Base-by-base conservation (phyloP, 2,329 filamentous ascomycete genomes). In the Metarhizium anisopliae region DNA sequence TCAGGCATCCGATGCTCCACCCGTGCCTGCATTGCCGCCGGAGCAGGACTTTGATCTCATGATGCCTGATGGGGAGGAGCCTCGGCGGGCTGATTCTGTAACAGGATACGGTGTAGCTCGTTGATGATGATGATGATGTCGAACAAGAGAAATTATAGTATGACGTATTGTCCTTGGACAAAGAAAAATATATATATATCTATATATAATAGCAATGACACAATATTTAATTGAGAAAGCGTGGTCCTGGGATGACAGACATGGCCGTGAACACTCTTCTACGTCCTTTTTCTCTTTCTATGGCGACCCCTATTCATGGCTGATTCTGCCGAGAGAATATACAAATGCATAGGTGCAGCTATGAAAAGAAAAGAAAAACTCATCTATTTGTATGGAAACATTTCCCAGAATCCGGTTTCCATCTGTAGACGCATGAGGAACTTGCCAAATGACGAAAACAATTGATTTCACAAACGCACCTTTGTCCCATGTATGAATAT, bases 401-500 rank as follows among this genome's bases (percentile, higher is more conserved):
- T 80, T 59, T 79, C 75, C 77, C 77, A 80, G 64, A 80, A 79
- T 0, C 76, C 77, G 63, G 78, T 77, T 58, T 80, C 77, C 75
- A 80, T 77, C 77, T 79, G 35, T 7, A 1, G 1, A 16, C 36
- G 60, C 6, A 30, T 49, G 30, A 49, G 45, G 6, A 45, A 45
- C 5, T 35, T 35, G n/a, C 3, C 13, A 2, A 49, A 16, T 49
- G 6, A 20, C 42, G 42, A 20, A 20, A 18, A 16, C 2, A 45
- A 45, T 10, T 52, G 29, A 51, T 50, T 35, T 47, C 11, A 3
- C 5, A 10, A 2, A 45, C 79, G 71, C 69, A 90, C 88, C 76
- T 86, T 88, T 16, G 90, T 95, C n/a, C 87, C 90, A 62, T 91
- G 87, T 50, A 91, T 83, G 66, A 96, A 96, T 52, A 96, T 90